Evolutionary conservation across 1,284 basidiomycete genomes (phyloP), one percentile per base, ranked within the genome.

Genomic region (Salmacisia buchloeana): DNA sequence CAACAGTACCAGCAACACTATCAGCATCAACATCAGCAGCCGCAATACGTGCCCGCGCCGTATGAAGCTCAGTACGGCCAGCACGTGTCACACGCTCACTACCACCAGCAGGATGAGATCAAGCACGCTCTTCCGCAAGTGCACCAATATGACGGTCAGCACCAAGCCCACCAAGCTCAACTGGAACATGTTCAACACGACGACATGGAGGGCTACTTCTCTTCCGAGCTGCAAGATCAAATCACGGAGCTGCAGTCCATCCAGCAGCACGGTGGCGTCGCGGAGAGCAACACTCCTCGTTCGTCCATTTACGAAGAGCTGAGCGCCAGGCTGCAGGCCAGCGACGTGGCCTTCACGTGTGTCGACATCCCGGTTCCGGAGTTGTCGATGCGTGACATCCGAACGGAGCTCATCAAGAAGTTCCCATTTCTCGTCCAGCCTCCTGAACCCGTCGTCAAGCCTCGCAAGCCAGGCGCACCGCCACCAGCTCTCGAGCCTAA

Each of bases 401-500:
- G 49, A 13, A 54, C 27, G 9, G 49, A 54, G 1, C 49, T 54
- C 29, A n/a, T 54, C 49, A 54, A 54, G 49, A 54, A 54, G 49
- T 54, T 31, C 49, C 49, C 49, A 7, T 54, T 54, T 31, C 49
- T 54, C 10, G 29, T 54, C 6, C 49, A 54, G 21, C 49, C 49
- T 12, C 49, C 49, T 9, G 49, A 54, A n/a, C 49, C 49, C 23
- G 9, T 33, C 27, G 9, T 54, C 27, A 54, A 54, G 49, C 27
- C 49, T 18, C 49, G 49, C 13, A 54, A 54, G 49, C 49, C 49
- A 6, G 49, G 49, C 21, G 49, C 49, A 33, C 49, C 49, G 9
- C 49, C 49, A n/a, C 49, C 49, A 54, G 49, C 49, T 13, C 15
- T 54, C 25, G 49, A 54, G 49, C 49, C 49, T 15, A 54, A 54